phyloP scores from a whole-genome alignment of 2,329 filamentous ascomycete species.

The Ophiostoma piceae region DNA sequence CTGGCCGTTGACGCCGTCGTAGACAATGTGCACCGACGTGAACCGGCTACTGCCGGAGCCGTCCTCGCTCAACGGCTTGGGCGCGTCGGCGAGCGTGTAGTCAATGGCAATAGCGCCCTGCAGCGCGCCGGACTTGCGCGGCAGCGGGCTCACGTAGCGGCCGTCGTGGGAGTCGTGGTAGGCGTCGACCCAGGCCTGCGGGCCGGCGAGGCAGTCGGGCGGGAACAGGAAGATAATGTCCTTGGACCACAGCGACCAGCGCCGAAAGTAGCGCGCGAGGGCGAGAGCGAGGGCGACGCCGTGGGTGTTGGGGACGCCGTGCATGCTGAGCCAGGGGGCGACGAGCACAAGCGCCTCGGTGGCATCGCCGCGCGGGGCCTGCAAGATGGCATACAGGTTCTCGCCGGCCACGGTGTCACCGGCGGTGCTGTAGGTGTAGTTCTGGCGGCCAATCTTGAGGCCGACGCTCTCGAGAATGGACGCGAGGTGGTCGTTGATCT shows the following conservation, averaged over 20 bases:
- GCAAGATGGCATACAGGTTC: slow-evolving; percentile 89
- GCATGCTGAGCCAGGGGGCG: slow-evolving; percentile 79
- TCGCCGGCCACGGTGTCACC: slow-evolving; percentile 71
- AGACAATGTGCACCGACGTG: slow-evolving; percentile 82
- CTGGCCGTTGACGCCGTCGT: slow-evolving; percentile 93
- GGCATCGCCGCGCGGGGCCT: slow-evolving; percentile 89
- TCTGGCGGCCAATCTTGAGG: slow-evolving; percentile 81
- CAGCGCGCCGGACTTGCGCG: slow-evolving; percentile 86
- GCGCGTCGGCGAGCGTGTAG: slow-evolving; percentile 67
- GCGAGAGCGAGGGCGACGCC: slow-evolving; percentile 83
- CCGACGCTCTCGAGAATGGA: slow-evolving; percentile 72
- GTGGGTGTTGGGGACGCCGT: slow-evolving; percentile 73
- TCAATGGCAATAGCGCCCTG: slow-evolving; percentile 93
- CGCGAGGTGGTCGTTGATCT: slow-evolving; percentile 66
- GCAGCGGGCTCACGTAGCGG: slow-evolving; percentile 64
- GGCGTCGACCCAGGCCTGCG: slow-evolving; percentile 95
- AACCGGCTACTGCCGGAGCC: slow-evolving; percentile 52
- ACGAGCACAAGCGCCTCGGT: slow-evolving; percentile 95
- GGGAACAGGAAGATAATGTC: slow-evolving; percentile 92
- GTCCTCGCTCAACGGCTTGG: background rate
- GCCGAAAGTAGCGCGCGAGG: slow-evolving; percentile 88
- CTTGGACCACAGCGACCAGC: slow-evolving; percentile 98
- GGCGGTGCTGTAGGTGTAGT: slow-evolving; percentile 76
- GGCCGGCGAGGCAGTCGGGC: slow-evolving; percentile 80
- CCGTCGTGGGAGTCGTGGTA: slow-evolving; percentile 87